phyloP scores from a whole-genome alignment of 768 basidiomycete genomes.

The Macrolepiota dolichaula region DNA sequence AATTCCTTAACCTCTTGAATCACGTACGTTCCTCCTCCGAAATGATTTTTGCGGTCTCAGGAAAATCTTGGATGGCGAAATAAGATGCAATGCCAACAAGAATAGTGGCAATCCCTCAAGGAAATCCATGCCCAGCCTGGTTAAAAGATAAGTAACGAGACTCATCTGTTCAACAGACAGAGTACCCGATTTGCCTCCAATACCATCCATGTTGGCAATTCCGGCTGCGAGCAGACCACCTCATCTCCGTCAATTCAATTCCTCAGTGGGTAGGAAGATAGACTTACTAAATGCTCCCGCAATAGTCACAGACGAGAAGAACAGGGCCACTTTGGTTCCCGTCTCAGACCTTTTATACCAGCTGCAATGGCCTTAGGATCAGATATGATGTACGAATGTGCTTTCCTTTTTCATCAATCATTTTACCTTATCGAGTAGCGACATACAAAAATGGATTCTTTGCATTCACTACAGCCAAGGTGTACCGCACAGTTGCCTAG shows the following conservation, averaged over 20 bases:
- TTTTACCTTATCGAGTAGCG: no score
- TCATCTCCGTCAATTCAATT: slow-evolving; percentile 16
- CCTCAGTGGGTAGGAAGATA: background rate
- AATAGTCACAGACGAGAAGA: slow-evolving; percentile 79
- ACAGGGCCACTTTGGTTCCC: slow-evolving; percentile 66
- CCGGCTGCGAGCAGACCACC: slow-evolving; percentile 65
- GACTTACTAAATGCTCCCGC: slow-evolving; percentile 70
- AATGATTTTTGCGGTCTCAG: slow-evolving; percentile 71
- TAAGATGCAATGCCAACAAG: slow-evolving; percentile 55
- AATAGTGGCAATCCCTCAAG: slow-evolving; percentile 71
- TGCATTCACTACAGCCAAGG: no score
- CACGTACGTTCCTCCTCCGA: slow-evolving; percentile 55
- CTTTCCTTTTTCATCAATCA: no score
- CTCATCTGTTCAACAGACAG: slow-evolving; percentile 28
- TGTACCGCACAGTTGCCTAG: no score
- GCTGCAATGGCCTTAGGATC: slow-evolving; percentile 26
- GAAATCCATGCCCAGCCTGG: slow-evolving; percentile 65
- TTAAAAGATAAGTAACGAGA: background rate
- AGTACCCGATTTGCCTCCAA: slow-evolving; percentile 56
- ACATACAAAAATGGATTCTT: no score
- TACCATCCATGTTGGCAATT: slow-evolving; percentile 68
- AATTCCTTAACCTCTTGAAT: background rate
- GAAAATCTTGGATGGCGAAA: slow-evolving; percentile 78
- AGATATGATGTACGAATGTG: no score
- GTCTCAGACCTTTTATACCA: slow-evolving; percentile 83